Evolutionary conservation across 139 green algal species (phyloP), one percentile per base, ranked within the genome.

Genomic region (Bryopsis sp.): DNA sequence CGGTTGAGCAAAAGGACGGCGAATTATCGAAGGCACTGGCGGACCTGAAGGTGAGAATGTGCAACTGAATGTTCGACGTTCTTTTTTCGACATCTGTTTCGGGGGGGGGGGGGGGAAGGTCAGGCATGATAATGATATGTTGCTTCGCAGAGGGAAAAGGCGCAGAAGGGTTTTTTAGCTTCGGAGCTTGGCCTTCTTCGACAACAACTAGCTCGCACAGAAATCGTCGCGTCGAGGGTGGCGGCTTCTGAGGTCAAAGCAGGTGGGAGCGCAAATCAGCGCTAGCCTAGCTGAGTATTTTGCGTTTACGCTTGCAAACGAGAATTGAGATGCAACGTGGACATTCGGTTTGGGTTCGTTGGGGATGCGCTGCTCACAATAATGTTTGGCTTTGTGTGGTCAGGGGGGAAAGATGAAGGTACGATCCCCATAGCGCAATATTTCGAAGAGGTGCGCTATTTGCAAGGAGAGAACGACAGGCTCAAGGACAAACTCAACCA

Each of bases 241-340:
- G 71, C 58, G 2, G 71, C 67, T 15, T n/a, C 63, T 38, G 64
- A 74, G 71, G 64, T 74, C 48, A 74, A 68, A 7, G 71, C 64
- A 61, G 64, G 71, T 76, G 62, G 3, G 70, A 54, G 11, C 15
- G 43, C 43, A 19, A 19, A 54, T 26, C 43, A 19, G 19, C 43
- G 15, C 43, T 26, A 54, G 43, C 19, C 15, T 26, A 11, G 43
- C 19, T 54, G 43, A 54, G 43, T 19, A 11, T 54, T 26, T 54
- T 54, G 43, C 43, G 15, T 54, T 54, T 54, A 19, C 43, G 43
- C 19, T 54, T 19, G 43, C 19, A 54, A 11, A 19, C 19, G 43
- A 64, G 32, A 64, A 32, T 64, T 32, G 57, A 8, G 57, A 34
- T 64, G 8, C 28, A 39, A 39, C 8, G 32, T 32, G n/a, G 15